Base-by-base conservation (phyloP, 1,139 yeast genomes). In the Scheffersomyces parashehatae region DNA sequence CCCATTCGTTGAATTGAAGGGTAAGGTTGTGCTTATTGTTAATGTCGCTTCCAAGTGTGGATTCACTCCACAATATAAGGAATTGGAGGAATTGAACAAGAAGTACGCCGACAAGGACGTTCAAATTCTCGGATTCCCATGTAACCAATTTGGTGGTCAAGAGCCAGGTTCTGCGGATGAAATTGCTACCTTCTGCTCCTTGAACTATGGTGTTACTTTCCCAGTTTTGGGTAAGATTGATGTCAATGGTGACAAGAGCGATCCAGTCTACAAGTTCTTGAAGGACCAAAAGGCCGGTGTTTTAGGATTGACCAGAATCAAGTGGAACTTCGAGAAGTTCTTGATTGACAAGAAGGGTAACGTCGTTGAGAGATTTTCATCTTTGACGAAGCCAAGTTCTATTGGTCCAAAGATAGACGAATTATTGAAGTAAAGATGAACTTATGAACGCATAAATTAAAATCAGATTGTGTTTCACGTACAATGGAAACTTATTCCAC, bases 1-100 rank as follows among this genome's bases (percentile, higher is more conserved):
- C 66, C 79, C 86, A 36, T 86, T 93, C 62, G 59, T 69, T 35
- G 76, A 85, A 52, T 72, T 90, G 49, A 79, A 88, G 65, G 97
- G 97, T 36, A 89, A 93, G 65, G 97, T 88, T 39, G 97, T 93
- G 15, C 68, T 93, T 40, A 79, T 93, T 53, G 96, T 93, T 54
- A 93, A 93, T 65, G 98, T 97, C 34, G 93, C 97, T 52, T 88
- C 91, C 63, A 91, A 88, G 72, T 88, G 93, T 47, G 88, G 88
- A 56, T 85, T 88, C 56, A 86, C 89, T 48, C 97, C 95, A 61
- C 95, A 91, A 70, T 75, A 75, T 58, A 67, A 67, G 58, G 97
- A 85, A 50, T 77, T 93, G 47, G 97, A 93, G 71, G 85, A 77
- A 52, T 72, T 93, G 50, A 84, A 91, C 77, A 75, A 87, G 59